Evolutionary conservation across 306 rosid species (phyloP), one percentile per base, ranked within the genome.

Genomic region (Elaeagnus macrophylla): DNA sequence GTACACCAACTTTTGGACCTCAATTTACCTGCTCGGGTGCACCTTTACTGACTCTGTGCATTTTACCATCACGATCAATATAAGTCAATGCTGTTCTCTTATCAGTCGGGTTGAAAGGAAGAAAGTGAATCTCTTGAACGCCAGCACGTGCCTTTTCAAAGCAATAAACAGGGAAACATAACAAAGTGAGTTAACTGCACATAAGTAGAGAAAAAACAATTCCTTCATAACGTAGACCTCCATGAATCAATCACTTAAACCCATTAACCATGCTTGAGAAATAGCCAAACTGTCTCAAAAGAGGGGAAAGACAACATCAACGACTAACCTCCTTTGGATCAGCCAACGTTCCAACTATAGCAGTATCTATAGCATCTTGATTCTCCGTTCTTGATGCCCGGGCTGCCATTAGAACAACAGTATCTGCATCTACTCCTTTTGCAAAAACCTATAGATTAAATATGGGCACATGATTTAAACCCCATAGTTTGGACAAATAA

Each of bases 1-100:
- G 7, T 65, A 18, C 38, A 11, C 15, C 10, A 59, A 7, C 32
- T 59, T n/a, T 52, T 39, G 52, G 52, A 51, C 32, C 38, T 52
- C 32, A 68, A 53, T 14, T 71, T 78, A 91, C 97, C 96, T 91
- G 97, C 72, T 86, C 96, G 0, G 96, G 97, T 61, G 97, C 97
- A 65, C 97, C 97, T 77, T 91, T 91, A 85, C 97, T 91, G 51
- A 91, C 97, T 71, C 95, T 74, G 49, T 82, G 97, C 97, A 82
- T 82, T 79, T 84, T 86, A 53, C 96, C 95, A 14, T 76, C 85
- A 49, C 60, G 75, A 50, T 91, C 97, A 65, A 77, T 53, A 61
- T 91, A 91, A 54, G 97, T 91, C 82, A 91, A 80, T 54, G 97
- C 97, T 7, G 97, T 91, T 59, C 97, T 75, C 82, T 91, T 91